Conservation (phyloP, 1,284 basidiomycete genomes). For the Tilletia walkeri region DNA sequence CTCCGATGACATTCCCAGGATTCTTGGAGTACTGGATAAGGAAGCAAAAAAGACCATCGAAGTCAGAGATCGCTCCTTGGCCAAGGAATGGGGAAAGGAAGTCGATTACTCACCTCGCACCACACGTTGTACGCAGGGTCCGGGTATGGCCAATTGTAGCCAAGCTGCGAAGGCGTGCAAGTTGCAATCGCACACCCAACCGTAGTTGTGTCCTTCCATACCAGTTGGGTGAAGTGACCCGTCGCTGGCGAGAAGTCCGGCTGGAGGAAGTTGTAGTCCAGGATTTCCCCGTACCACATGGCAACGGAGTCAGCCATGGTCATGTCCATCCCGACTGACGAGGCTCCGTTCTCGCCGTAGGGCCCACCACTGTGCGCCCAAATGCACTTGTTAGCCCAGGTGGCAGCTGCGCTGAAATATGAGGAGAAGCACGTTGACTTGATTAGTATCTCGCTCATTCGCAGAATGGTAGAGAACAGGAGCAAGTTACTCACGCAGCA, state of each 20-base stretch:
- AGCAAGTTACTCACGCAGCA: constrained; percentile 14
- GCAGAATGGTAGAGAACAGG: too few relatives aligned
- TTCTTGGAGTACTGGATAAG: too few relatives aligned
- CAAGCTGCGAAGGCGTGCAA: constrained; percentile 23
- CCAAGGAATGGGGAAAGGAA: too few relatives aligned
- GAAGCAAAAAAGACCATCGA: too few relatives aligned
- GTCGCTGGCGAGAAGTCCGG: constrained; percentile 29
- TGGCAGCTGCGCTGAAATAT: constrained; percentile 17
- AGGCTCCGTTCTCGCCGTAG: constrained; percentile 38
- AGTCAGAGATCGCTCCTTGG: too few relatives aligned
- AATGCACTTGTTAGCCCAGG: constrained; percentile 27
- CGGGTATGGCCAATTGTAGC: constrained; percentile 8
- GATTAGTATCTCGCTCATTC: background rate
- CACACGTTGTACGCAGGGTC: constrained; percentile 31
- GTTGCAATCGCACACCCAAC: constrained; percentile 31
- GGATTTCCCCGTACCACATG: constrained; percentile 36
- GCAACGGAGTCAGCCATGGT: constrained; percentile 23
- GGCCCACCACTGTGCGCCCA: constrained; percentile 37
- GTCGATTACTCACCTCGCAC: constrained; percentile 25
- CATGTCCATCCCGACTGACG: constrained; percentile 24
- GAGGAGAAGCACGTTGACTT: too few relatives aligned
- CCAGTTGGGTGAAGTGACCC: constrained; percentile 44
- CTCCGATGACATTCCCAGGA: too few relatives aligned
- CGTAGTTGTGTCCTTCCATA: constrained; percentile 30
- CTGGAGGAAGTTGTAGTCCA: constrained; percentile 29